These are phyloP conservation scores for Chlorophyllum brunneum DNA, from an alignment of 768 basidiomycete species.

Conservation along the genomic window DNA sequence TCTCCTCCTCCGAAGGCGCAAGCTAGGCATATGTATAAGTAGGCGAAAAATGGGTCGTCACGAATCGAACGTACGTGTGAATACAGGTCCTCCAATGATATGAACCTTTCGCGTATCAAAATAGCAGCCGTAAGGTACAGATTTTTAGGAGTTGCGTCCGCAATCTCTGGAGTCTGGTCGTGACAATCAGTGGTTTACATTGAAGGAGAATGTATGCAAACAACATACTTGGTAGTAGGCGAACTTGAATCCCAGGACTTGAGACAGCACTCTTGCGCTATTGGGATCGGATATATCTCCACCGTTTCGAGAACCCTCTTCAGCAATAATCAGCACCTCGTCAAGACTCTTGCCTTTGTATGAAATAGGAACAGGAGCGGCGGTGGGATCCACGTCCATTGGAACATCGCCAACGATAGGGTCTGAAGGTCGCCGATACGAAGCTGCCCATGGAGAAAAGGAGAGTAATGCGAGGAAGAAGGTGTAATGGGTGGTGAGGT, in stretches of 20 bases:
- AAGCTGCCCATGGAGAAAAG: slow-evolving; percentile 82
- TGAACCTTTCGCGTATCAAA: slow-evolving; percentile 85
- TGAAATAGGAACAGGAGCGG: slow-evolving; percentile 23
- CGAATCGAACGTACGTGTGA: slow-evolving; percentile 70
- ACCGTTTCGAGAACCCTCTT: slow-evolving; percentile 25
- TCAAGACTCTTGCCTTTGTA: slow-evolving; percentile 63
- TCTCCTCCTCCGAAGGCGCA: slow-evolving; percentile 65
- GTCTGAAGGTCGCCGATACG: slow-evolving; percentile 31
- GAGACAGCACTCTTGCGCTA: slow-evolving; percentile 67
- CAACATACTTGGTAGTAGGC: slow-evolving; percentile 75
- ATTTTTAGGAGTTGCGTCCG: slow-evolving; percentile 62
- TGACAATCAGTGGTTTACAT: slow-evolving; percentile 16
- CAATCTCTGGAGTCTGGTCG: slow-evolving; percentile 42
- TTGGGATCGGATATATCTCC: slow-evolving; percentile 19
- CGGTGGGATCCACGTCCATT: slow-evolving; percentile 33
- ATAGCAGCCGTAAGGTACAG: slow-evolving; percentile 83
- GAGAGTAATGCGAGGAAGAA: slow-evolving; percentile 89
- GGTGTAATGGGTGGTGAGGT: slow-evolving; percentile 76
- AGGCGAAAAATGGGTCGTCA: slow-evolving; percentile 2
- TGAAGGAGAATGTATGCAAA: slow-evolving; percentile 18
- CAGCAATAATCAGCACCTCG: slow-evolving; percentile 57
- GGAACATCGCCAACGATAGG: slow-evolving; percentile 21
- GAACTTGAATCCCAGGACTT: slow-evolving; percentile 98
- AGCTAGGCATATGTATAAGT: slow-evolving; percentile 17
- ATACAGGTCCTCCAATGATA: slow-evolving; percentile 84